Evolutionary conservation across 495 filamentous ascomycete species (phyloP), one percentile per base, ranked within the genome.

Genomic region (Thermothielavioides terrestris): DNA sequence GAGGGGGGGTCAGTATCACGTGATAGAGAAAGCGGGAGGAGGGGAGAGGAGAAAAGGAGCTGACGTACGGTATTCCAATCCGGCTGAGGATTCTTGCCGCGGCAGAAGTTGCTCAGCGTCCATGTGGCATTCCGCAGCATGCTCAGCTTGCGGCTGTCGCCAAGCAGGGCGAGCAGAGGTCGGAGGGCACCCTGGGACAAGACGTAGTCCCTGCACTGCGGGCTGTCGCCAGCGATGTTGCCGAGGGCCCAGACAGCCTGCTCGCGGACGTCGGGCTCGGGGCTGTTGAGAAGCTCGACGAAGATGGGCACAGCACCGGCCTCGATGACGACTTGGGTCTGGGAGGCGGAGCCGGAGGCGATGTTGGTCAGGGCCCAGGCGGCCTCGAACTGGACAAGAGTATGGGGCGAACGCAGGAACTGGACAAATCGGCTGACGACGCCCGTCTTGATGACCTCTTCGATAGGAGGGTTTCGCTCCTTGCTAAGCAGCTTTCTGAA

Each of bases 351-450:
- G 56, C 94, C 94, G 28, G 90, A 96, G 39, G 94, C 94, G 70
- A 99, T 99, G 75, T 99, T 99, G 71, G 94, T 99, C 63, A 99
- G 75, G 55, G 94, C 94, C 94, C 94, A 99, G 9, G 94, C 94
- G 58, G 94, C 92, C 72, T 99, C 94, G 67, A 99, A 99, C 70
- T 99, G 94, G 42, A 99, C 94, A 21, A 99, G 78, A 26, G 94
- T 99, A 66, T 99, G 94, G 45, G 94, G 94, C 25, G 94, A 99
- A 47, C 89, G 85, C 46, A 99, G 89, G 72, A 99, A 99, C 67
- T 95, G 86, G 62, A 99, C 94, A 63, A 99, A 99, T 62, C 94
- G 84, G 71, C 82, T 82, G 37, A 99, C 94, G 52, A 99, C 94
- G 53, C 94, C 94, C 50, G 94, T 97, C 79, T 96, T 92, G 65